Evolutionary conservation across 2,329 filamentous ascomycete species (phyloP).

Genomic region (Talaromyces sp.): DNA sequence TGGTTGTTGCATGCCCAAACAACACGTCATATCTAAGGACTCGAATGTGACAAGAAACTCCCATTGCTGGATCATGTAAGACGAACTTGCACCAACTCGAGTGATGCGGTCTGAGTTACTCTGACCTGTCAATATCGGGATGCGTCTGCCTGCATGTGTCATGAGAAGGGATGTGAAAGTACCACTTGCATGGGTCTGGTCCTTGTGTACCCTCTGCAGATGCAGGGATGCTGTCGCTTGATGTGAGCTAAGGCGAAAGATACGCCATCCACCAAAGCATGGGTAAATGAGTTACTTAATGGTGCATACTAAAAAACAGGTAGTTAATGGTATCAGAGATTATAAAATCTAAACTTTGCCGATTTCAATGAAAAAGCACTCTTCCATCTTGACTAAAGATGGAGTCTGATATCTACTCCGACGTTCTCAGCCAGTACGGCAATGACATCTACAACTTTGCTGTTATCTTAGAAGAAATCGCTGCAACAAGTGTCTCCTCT

Average conservation of each 20-base stretch:
- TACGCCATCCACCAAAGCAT: background rate
- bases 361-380: background rate
- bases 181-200: background rate
- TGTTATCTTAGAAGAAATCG: background rate
- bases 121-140: background rate
- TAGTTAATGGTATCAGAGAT: background rate
- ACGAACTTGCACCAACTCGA: background rate
- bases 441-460: background rate
- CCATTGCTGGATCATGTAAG: background rate
- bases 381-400: background rate
- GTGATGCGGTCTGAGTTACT: background rate
- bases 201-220: background rate
- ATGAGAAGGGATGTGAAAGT: background rate
- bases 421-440: background rate
- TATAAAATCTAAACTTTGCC: constrained; percentile 1
- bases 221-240: constrained; percentile 3
- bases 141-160: background rate
- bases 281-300: background rate
- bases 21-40: background rate
- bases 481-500: background rate
- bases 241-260: background rate
- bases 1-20: background rate
- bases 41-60: background rate
- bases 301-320: background rate
- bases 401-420: constrained; percentile 3